Conservation (phyloP, 2,329 filamentous ascomycete genomes). For the Cercospora zeae-maydis region DNA sequence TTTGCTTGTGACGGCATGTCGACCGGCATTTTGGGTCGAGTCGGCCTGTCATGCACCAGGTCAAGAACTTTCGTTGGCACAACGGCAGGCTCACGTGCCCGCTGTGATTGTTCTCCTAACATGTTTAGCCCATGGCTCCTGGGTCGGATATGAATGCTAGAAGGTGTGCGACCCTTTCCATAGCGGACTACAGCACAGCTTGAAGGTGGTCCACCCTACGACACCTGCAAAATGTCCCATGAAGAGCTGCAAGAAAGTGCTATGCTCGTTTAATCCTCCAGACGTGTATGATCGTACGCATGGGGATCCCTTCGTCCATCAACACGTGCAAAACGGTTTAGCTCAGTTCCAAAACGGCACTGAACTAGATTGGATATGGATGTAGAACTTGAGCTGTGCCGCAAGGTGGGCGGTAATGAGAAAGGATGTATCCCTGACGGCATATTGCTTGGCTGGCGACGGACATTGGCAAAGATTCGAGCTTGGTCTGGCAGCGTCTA, state of each 20-base stretch:
- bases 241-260: no score
- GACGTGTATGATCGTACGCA: background rate
- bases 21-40: background rate
- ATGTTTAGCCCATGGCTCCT: background rate
- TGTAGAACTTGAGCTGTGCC: background rate
- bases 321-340: background rate
- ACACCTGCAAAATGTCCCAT: no score
- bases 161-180: background rate
- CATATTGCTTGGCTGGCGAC: background rate
- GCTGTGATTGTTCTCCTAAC: background rate
- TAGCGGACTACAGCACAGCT: background rate
- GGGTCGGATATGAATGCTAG: background rate
- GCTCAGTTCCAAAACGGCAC: background rate
- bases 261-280: background rate
- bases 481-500: background rate
- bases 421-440: background rate
- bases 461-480: background rate
- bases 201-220: no score
- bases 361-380: background rate
- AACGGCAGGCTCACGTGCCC: background rate
- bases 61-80: background rate
- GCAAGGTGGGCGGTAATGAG: background rate
- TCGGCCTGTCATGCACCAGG: background rate
- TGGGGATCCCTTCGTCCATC: background rate
- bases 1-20: background rate